phyloP scores from a whole-genome alignment of 2,329 filamentous ascomycete species.

The Grosmannia huntii region DNA sequence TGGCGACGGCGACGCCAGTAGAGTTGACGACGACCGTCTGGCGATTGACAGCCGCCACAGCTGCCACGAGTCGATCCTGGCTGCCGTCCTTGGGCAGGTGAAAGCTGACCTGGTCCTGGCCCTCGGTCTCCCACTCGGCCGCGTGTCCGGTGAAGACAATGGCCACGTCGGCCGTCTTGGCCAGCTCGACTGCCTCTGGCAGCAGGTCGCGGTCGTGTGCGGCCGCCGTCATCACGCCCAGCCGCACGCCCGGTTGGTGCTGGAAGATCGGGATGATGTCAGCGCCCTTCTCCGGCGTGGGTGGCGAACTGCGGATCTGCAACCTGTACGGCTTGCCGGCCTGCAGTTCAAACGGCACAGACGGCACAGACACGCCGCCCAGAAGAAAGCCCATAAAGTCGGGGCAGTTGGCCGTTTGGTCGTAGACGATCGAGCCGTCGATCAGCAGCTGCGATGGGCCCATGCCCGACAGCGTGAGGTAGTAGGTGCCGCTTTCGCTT shows the following conservation, averaged over 20 bases:
- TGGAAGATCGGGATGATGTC: neutral
- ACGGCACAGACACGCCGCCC: constrained; percentile 51
- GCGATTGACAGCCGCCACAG: constrained; percentile 30
- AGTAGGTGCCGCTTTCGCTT: neutral
- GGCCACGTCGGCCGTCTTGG: constrained; percentile 42
- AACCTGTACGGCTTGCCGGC: constrained; percentile 48
- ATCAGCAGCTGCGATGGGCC: constrained; percentile 18
- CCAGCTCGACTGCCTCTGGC: constrained; percentile 17
- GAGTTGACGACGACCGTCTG: constrained; percentile 57
- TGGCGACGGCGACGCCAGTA: constrained; percentile 53
- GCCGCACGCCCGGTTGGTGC: neutral
- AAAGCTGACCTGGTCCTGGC: constrained; percentile 9
- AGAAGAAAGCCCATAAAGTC: constrained; percentile 41
- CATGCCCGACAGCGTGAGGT: neutral
- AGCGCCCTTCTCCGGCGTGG: constrained; percentile 40
- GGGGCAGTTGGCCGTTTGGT: constrained; percentile 55
- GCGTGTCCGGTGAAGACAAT: constrained; percentile 49
- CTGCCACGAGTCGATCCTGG: constrained; percentile 20
- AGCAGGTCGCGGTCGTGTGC: neutral
- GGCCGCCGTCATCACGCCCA: neutral
- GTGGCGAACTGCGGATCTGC: constrained; percentile 48
- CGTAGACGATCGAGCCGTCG: constrained; percentile 44
- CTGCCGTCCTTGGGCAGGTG: constrained; percentile 30
- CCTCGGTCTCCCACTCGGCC: constrained; percentile 15
- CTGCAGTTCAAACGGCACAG: constrained; percentile 47